These are phyloP conservation scores for Kodamaea derodonti DNA, from an alignment of 1,139 yeast species.

Conservation along the genomic window DNA sequence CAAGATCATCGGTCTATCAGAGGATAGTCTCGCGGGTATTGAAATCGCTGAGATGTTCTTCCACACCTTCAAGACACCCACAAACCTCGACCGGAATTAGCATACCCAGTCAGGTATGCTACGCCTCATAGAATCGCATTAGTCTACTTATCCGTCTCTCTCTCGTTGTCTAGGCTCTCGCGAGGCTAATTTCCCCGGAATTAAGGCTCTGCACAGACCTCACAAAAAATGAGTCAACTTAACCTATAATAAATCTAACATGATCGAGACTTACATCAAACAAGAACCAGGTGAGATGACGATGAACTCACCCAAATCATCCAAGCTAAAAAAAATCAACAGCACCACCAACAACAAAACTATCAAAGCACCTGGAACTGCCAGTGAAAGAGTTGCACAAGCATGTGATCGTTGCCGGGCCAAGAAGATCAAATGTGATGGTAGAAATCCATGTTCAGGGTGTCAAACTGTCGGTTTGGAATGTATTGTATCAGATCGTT, in stretches of 20 bases:
- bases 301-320: neutral
- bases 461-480: constrained; percentile 43
- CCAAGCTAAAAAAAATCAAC: constrained; percentile 1
- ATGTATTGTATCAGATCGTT: constrained; percentile 44
- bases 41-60: too few species aligned
- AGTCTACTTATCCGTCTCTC: too few species aligned
- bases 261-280: neutral
- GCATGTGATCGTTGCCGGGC: constrained; percentile 87
- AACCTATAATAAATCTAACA: neutral
- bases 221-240: neutral
- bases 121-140: too few species aligned
- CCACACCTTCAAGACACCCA: too few species aligned
- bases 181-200: too few species aligned
- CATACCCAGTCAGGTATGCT: too few species aligned
- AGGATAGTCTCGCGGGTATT: too few species aligned
- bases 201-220: too few species aligned
- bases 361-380: constrained; percentile 60
- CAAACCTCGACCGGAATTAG: too few species aligned
- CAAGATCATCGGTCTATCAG: too few species aligned
- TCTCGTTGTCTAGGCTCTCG: too few species aligned
- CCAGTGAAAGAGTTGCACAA: constrained; percentile 63
- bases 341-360: constrained; percentile 38
- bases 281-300: neutral
- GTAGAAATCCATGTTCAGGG: constrained; percentile 51
- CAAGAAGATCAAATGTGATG: constrained; percentile 73